Evolutionary conservation across 345 rosid genomes (phyloP), one percentile per base, ranked within the genome.

Genomic region (Limnanthes douglasii): DNA sequence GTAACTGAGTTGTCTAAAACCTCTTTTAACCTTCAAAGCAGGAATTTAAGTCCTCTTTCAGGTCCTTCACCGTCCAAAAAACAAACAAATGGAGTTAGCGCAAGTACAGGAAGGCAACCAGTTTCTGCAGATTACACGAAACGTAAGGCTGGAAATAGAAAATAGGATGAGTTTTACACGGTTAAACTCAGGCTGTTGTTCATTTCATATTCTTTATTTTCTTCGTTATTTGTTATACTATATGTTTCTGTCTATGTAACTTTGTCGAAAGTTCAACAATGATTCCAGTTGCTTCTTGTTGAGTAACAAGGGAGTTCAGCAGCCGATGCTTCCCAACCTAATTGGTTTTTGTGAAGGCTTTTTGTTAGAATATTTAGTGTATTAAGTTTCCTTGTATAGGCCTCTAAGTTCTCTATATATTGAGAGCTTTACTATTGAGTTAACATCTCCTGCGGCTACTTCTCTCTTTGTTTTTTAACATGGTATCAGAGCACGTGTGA

Each of bases 11-110:
- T n/a, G n/a, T 8, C 17, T 21, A 25, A 17, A 60, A 31, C 26
- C 19, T 3, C 12, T 15, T 1, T 35, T 15, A 26, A 24, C 11
- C 36, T 29, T 22, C 54, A 49, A 62, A 52, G 54, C 69, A 81
- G 73, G 68, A 81, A 61, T 54, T 11, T 60, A 20, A 61, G 42
- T 58, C 44, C 67, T 17, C 49, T 39, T 26, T 28, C 50, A 34
- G 78, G 75, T n/a, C 77, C 92, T 58, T 81, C 73, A 6, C 77
- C 80, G 3, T 68, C 86, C 25, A 59, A 73, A 34, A 78, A 84
- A 56, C 55, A 60, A 34, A 18, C 53, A 30, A 70, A 62, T 34
- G 84, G 75, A 14, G 53, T 20, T 27, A 70, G 73, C 28, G 37
- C 39, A 8, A 67, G 70, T 43, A 61, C 34, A 29, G 72, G 61